Percentiles rank a stretch among this genome's conserved stretches.
Evolutionary conservation across 176 grass and related monocot genomes (phyloP).

Genomic region (Poa annua): DNA sequence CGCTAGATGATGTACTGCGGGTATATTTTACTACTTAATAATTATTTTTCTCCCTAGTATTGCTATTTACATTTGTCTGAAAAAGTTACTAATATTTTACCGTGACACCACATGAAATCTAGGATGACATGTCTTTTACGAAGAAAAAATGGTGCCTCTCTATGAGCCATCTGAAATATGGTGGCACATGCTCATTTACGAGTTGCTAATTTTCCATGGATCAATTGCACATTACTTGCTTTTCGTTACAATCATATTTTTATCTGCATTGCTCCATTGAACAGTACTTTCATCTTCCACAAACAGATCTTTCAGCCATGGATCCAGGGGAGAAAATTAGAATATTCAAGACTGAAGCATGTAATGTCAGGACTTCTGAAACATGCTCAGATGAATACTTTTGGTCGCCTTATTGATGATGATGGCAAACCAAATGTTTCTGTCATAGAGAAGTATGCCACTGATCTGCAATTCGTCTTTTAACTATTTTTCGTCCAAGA

Average conservation of each 20-base stretch:
- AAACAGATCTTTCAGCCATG: slow-evolving; percentile 57
- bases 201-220: neutral
- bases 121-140: neutral
- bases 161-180: neutral
- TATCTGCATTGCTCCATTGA: neutral
- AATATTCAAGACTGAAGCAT: slow-evolving; percentile 62
- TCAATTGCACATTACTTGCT: neutral
- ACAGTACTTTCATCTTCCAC: neutral
- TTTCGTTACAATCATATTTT: slow-evolving; percentile 14
- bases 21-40: neutral
- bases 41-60: neutral
- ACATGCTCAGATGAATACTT: slow-evolving; percentile 63
- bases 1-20: neutral
- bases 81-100: neutral
- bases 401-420: slow-evolving; percentile 67
- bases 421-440: slow-evolving; percentile 62
- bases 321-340: slow-evolving; percentile 85
- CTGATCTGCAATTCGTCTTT: neutral
- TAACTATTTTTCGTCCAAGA: neutral
- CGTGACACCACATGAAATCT: slow-evolving; percentile 2
- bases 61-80: neutral
- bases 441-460: slow-evolving; percentile 70
- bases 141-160: neutral
- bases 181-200: neutral
- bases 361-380: slow-evolving; percentile 86